A percentile compares a stretch with the other conserved stretches of the same genome.
Evolutionary conservation across 257 asterid genomes (phyloP).

Genomic region (Nicotiana attenuata): DNA sequence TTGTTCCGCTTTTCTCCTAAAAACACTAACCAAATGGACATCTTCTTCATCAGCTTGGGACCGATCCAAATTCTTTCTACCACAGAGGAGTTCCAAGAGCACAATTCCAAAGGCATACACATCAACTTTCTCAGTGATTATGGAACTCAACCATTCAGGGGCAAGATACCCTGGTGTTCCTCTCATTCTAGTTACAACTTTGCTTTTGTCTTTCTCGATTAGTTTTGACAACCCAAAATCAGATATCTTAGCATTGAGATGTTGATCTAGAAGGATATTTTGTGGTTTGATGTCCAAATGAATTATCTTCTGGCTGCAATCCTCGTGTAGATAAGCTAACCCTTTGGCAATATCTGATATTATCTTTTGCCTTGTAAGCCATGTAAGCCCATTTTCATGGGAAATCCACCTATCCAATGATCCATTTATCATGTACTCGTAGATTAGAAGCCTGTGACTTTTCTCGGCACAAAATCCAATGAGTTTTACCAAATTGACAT

Average conservation of each 20-base stretch:
- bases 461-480: constrained; percentile 18
- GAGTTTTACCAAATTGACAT: constrained; percentile 21
- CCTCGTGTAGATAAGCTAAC: constrained; percentile 23
- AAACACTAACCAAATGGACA: constrained; percentile 15
- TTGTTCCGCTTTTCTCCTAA: constrained; percentile 9
- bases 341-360: constrained; percentile 21
- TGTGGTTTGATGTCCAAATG: constrained; percentile 31
- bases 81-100: constrained; percentile 20
- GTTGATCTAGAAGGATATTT: constrained; percentile 23
- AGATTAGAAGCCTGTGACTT: constrained; percentile 19
- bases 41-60: constrained; percentile 7
- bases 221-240: constrained; percentile 27
- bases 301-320: constrained; percentile 6
- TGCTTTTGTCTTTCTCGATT: constrained; percentile 19
- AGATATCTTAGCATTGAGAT: constrained; percentile 22
- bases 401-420: constrained; percentile 30
- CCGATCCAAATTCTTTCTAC: constrained; percentile 22
- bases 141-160: constrained; percentile 22
- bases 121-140: constrained; percentile 23
- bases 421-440: constrained; percentile 21
- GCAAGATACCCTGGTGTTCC: constrained; percentile 29
- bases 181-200: constrained; percentile 22
- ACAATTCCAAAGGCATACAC: constrained; percentile 22
- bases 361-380: constrained; percentile 14
- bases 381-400: neutral